Base-by-base conservation (phyloP, 1,284 basidiomycete species). In the Paramarasmius palmivorus region DNA sequence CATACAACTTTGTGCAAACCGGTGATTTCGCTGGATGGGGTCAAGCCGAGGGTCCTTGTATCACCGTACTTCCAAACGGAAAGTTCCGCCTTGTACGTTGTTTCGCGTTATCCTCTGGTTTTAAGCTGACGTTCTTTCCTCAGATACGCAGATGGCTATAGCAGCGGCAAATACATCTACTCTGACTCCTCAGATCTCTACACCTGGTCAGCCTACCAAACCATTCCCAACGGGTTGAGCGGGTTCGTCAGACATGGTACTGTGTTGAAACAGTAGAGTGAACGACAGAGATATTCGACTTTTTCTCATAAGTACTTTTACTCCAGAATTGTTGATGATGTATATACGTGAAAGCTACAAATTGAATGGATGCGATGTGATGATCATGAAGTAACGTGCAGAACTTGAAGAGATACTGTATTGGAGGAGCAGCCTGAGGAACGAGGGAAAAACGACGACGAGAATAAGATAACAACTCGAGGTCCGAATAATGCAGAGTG, bases 11-110 rank as follows among this genome's bases (percentile, higher is more conserved):
- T 56, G 65, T 68, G 2, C 68, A 70, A 50, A 69, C 63, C 1
- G 68, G 67, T 2, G 58, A 70, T 51, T 70, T 70, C 53, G 67
- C 69, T 38, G 65, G 65, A n/a, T 71, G 69, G 68, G 68, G 68
- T 17, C 65, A 66, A 37, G 65, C 65, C n/a, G 68, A 70, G 56
- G 69, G 68, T 9, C 61, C 66, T 25, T 68, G 66, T 45, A 52
- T 71, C 15, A 68, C 66, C 7, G 49, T 64, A 2, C 57, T 71
- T 20, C 64, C 67, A 1, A 67, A 69, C 49, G 67, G 68, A n/a
- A 65, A 60, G 26, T 69, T 67, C 63, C 61, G 68, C 20, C n/a
- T 41, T 71, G 68, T 70, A 49, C 54, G 69, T 60, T 20, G 19
- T 49, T 46, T 49, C 29, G 17, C 26, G 12, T 17, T 32, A 14